Conservation (phyloP, 805 yeast species). For the Kuraishia capsulata region DNA sequence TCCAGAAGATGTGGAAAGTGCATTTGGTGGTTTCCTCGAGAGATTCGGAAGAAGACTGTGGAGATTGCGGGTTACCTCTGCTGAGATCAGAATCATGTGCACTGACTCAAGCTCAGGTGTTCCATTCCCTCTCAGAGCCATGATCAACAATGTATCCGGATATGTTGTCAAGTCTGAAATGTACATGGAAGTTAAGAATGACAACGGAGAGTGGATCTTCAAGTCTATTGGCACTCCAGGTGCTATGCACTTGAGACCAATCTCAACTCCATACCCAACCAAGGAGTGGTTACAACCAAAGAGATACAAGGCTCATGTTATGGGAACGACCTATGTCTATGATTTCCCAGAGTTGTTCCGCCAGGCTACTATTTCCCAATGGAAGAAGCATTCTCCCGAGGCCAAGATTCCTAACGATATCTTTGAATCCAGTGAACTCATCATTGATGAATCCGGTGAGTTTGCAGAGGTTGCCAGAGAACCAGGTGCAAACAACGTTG, state of each 20-base stretch:
- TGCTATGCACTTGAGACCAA: slow-evolving; percentile 93
- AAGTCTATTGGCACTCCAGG: slow-evolving; percentile 94
- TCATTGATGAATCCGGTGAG: slow-evolving; percentile 70
- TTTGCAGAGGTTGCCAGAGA: slow-evolving; percentile 88
- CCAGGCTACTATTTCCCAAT: slow-evolving; percentile 77
- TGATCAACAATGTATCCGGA: slow-evolving; percentile 94
- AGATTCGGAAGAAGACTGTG: slow-evolving; percentile 95
- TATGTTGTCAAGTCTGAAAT: slow-evolving; percentile 93
- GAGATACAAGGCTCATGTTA: slow-evolving; percentile 94
- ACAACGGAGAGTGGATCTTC: slow-evolving; percentile 95
- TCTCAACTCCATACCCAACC: slow-evolving; percentile 93
- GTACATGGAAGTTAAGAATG: slow-evolving; percentile 88
- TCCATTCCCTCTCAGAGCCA: slow-evolving; percentile 93
- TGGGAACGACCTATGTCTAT: slow-evolving; percentile 97
- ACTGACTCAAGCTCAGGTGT: slow-evolving; percentile 80
- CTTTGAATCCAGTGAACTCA: slow-evolving; percentile 74
- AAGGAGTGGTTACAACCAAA: slow-evolving; percentile 98
- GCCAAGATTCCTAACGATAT: slow-evolving; percentile 65
- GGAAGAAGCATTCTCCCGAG: slow-evolving; percentile 60
- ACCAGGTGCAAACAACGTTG: slow-evolving; percentile 91
- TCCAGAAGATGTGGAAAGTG: slow-evolving; percentile 94
- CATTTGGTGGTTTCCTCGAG: slow-evolving; percentile 95
- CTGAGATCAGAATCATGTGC: slow-evolving; percentile 94
- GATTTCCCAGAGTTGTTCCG: slow-evolving; percentile 99
- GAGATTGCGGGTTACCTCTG: slow-evolving; percentile 94